Conservation (phyloP, 805 yeast genomes). For the Maudiozyma turicensis region DNA sequence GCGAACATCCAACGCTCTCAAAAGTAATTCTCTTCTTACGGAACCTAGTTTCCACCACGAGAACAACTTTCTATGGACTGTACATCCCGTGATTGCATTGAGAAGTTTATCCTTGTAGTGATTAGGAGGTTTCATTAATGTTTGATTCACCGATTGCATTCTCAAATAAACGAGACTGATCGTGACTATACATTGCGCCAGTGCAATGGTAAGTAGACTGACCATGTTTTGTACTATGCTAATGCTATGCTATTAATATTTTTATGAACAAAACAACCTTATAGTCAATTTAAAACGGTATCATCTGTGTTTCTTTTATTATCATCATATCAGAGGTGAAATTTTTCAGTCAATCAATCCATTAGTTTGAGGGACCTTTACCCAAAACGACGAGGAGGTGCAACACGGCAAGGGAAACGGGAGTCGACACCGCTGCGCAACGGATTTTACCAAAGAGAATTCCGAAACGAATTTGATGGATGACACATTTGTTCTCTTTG, state of each 20-base stretch:
- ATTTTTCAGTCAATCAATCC: no score
- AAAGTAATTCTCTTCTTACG: constrained; percentile 32
- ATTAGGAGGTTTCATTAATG: constrained; percentile 2
- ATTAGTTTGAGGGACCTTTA: no score
- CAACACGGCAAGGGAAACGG: no score
- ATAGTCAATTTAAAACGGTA: no score
- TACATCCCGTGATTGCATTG: not conserved
- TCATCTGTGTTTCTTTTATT: no score
- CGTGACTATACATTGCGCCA: constrained; percentile 3
- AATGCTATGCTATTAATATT: not conserved
- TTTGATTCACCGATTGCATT: constrained; percentile 4
- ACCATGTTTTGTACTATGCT: not conserved
- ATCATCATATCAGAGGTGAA: no score
- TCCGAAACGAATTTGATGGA: no score
- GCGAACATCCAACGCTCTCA: constrained; percentile 26
- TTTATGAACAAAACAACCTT: no score
- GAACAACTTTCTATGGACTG: constrained; percentile 6
- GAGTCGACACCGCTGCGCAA: no score
- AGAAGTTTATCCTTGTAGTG: not conserved
- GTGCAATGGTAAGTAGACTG: not conserved
- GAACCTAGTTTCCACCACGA: constrained; percentile 23
- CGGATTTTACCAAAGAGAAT: no score
- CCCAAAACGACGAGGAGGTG: no score
- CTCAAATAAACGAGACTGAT: constrained; percentile 4
- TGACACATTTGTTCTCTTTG: no score